phyloP scores from a whole-genome alignment of 78 protist genomes.

The Capsaspora owczarzaki region DNA sequence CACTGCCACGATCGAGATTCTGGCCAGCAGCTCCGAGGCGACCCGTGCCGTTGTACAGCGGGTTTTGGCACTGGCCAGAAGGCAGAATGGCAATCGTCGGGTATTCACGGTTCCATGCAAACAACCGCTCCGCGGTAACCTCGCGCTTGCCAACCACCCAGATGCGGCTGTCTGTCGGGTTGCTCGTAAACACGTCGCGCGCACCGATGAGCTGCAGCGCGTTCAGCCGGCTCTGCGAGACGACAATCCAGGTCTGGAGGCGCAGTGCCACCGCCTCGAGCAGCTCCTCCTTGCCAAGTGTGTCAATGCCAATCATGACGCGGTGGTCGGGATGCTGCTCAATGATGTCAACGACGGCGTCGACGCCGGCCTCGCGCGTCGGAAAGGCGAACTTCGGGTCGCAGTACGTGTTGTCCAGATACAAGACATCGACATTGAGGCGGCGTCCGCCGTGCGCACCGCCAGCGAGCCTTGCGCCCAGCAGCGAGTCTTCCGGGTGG shows the following conservation, averaged over 20 bases:
- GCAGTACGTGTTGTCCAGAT: constrained; percentile 49
- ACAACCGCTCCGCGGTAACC: neutral
- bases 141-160: neutral
- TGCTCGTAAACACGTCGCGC: constrained; percentile 15
- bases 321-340: neutral
- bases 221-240: neutral
- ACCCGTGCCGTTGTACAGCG: neutral
- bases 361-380: neutral
- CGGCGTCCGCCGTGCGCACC: neutral
- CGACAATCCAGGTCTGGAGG: neutral
- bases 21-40: neutral
- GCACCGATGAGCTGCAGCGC: neutral
- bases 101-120: neutral
- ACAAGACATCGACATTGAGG: constrained; percentile 10
- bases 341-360: neutral
- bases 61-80: neutral
- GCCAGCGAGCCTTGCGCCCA: neutral
- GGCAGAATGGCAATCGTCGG: constrained; percentile 16
- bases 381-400: neutral
- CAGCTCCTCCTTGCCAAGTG: constrained; percentile 55
- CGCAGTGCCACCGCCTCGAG: constrained; percentile 29
- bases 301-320: constrained; percentile 36
- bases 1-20: neutral
- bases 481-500: neutral
- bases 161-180: constrained; percentile 3